Conservation (phyloP, 2,329 filamentous ascomycete genomes). For the Raffaelea ambrosiae region DNA sequence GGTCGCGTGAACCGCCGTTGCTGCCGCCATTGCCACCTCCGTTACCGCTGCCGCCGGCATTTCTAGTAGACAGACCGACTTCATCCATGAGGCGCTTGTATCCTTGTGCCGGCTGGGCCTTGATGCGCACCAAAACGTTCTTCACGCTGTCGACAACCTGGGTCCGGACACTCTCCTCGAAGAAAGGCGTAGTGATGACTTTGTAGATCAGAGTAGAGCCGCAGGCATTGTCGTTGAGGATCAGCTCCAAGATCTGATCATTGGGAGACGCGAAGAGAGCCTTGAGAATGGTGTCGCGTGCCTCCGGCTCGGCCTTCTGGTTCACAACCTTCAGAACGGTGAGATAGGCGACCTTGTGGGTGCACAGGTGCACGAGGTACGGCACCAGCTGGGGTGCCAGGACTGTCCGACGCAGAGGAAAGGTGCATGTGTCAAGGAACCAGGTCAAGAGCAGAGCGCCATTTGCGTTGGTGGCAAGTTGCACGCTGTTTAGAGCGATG, state of each 20-base stretch:
- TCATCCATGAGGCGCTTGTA: slow-evolving; percentile 99
- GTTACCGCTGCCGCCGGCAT: slow-evolving; percentile 22
- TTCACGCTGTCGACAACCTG: slow-evolving; percentile 91
- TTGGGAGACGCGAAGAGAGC: slow-evolving; percentile 88
- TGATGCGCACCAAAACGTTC: slow-evolving; percentile 78
- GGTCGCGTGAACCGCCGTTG: slow-evolving; percentile 36
- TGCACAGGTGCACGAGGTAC: slow-evolving; percentile 89
- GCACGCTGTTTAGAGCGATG: slow-evolving; percentile 93
- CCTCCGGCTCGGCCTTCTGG: slow-evolving; percentile 88
- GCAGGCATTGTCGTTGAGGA: slow-evolving; percentile 82
- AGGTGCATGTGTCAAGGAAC: slow-evolving; percentile 97
- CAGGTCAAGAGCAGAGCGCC: slow-evolving; percentile 89
- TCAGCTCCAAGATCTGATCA: slow-evolving; percentile 80
- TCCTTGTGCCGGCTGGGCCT: slow-evolving; percentile 87
- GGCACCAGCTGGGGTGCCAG: slow-evolving; percentile 87
- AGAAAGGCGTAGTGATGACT: slow-evolving; percentile 93
- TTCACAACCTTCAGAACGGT: slow-evolving; percentile 98
- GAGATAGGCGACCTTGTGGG: slow-evolving; percentile 95
- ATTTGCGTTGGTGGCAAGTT: slow-evolving; percentile 92
- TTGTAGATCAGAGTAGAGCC: slow-evolving; percentile 97
- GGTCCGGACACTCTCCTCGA: slow-evolving; percentile 80
- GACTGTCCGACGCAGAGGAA: slow-evolving; percentile 83
- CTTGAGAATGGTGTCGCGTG: slow-evolving; percentile 79
- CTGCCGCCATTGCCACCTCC: slow-evolving; percentile 27
- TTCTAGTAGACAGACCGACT: slow-evolving; percentile 72